Evolutionary conservation across 257 asterid species (phyloP), one percentile per base, ranked within the genome.

Genomic region (Vinca minor): DNA sequence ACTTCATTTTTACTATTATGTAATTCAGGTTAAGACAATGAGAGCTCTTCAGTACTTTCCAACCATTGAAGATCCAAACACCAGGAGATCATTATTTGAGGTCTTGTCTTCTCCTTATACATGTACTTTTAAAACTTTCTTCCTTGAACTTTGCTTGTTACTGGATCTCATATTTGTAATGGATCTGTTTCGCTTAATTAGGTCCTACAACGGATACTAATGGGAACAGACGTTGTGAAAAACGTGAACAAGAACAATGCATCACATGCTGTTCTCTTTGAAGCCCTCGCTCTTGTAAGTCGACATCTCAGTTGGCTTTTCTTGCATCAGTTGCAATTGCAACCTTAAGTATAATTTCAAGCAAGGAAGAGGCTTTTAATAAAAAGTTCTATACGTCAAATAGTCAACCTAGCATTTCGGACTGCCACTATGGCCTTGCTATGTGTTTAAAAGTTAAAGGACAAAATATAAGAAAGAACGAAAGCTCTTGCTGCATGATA

Each of bases 11-110:
- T 47, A 29, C 4, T 29, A 29, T 31, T 39, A 25, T 25, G 6
- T 32, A 31, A 44, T 73, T 62, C 82, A 93, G 99, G 97, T 94
- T 73, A 94, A 88, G 84, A 83, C 97, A 41, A 94, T 94, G 99
- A 86, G 99, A 83, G 97, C 93, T 73, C 96, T 94, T 81, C 99
- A 94, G 76, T 94, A 94, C 79, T 94, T 94, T 82, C 97, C 99
- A 32, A 82, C 95, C 21, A 68, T 94, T 69, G 99, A 94, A 80
- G 99, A 94, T 81, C 99, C 99, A 38, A 88, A 84, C 76, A 86
- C 95, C 66, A 86, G 95, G 77, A 94, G 86, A 81, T 83, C 96
- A 68, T 82, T 94, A 81, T 94, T 94, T 83, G 99, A 94, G 96
- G 97, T 90, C 66, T 73, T 74, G 64, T 54, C 56, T 57, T 64